Percentiles rank a stretch among this genome's conserved stretches.
These are phyloP conservation scores for Nicotiana undulata DNA, from an alignment of 257 asterid species.

Conservation along the genomic window DNA sequence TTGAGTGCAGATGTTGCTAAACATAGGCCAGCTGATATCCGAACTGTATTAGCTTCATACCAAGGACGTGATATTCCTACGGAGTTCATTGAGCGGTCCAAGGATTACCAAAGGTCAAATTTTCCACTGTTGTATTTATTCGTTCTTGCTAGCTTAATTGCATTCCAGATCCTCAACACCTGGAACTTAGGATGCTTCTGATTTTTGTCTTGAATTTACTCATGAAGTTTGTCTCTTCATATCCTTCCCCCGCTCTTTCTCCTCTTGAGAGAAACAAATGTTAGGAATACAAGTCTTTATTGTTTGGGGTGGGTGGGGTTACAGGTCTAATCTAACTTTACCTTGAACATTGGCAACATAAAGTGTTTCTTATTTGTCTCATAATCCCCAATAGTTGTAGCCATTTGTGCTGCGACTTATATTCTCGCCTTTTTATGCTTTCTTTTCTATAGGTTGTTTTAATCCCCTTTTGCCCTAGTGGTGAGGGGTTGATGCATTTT, in stretches of 20 bases:
- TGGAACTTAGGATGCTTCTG: background rate
- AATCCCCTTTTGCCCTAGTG: too few relatives aligned
- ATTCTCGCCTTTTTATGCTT: background rate
- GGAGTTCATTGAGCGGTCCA: constrained; percentile 83
- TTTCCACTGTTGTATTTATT: background rate
- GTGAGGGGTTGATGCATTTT: background rate
- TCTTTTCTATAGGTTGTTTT: background rate
- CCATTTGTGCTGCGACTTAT: background rate
- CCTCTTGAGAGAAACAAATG: background rate
- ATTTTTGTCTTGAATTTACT: background rate
- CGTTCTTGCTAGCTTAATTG: background rate
- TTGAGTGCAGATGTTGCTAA: constrained; percentile 69
- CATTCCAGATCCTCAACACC: background rate
- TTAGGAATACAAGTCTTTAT: background rate
- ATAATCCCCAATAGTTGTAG: background rate
- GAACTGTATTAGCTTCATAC: constrained; percentile 77
- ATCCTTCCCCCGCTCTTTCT: background rate
- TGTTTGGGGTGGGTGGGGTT: background rate
- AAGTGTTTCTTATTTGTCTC: background rate
- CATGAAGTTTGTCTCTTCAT: background rate
- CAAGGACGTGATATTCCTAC: constrained; percentile 73
- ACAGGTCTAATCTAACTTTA: background rate
- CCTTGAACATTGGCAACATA: background rate
- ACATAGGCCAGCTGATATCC: constrained; percentile 69
- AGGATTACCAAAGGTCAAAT: constrained; percentile 63